Evolutionary conservation across 2,329 filamentous ascomycete species (phyloP).

Genomic region (Curvularia sp.): DNA sequence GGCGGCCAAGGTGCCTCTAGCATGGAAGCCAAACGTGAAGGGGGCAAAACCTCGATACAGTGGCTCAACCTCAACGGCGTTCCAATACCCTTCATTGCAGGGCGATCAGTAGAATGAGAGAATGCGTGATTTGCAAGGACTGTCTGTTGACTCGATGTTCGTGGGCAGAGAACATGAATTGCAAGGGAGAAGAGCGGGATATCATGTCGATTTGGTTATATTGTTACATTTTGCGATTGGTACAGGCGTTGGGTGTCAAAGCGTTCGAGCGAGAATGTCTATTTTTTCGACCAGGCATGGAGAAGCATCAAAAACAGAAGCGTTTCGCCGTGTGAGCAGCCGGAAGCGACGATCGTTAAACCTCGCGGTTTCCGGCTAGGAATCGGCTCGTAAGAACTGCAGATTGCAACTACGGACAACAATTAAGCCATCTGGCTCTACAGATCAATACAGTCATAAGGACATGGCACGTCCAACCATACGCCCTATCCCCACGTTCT

Average conservation of each 20-base stretch:
- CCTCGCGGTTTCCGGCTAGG: not conserved
- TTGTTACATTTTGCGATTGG: conserved; percentile 7
- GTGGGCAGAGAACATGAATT: not conserved
- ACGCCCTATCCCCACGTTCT: not conserved
- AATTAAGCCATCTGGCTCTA: not conserved
- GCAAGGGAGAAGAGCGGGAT: not conserved
- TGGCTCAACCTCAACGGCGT: conserved; percentile 40
- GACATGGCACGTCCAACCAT: not conserved
- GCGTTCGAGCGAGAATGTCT: conserved; percentile 11
- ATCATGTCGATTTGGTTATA: conserved; percentile 4
- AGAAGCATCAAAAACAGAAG: not conserved
- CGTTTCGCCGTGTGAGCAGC: not conserved
- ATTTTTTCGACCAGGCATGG: not conserved
- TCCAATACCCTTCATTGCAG: conserved; percentile 31
- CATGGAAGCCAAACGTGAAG: conserved; percentile 10
- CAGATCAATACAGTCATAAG: not conserved
- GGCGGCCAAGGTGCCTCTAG: conserved; percentile 10
- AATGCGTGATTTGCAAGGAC: not conserved
- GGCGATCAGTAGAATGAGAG: conserved; percentile 4
- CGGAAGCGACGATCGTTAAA: not conserved
- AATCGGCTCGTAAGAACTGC: not conserved
- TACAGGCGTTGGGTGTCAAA: conserved; percentile 11
- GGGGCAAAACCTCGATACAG: conserved; percentile 24
- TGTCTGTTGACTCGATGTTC: not conserved
- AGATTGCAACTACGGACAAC: not conserved